phyloP scores from a whole-genome alignment of 2,329 filamentous ascomycete genomes.

The Orbilia ellipsospora region DNA sequence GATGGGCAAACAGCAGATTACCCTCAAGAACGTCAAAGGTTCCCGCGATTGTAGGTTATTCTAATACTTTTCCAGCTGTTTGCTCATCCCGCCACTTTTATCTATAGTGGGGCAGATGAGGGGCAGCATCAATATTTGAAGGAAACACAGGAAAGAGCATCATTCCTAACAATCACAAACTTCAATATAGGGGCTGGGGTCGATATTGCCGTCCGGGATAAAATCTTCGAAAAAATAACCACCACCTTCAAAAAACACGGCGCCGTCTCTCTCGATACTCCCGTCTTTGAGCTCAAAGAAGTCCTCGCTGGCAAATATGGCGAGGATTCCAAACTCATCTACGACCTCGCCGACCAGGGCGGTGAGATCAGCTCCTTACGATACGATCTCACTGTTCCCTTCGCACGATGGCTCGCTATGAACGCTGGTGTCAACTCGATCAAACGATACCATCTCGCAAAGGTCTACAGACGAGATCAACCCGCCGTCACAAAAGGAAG shows the following conservation, averaged over 20 bases:
- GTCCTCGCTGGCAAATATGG: constrained; percentile 91
- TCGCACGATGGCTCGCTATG: constrained; percentile 93
- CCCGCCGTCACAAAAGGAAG: constrained; percentile 89
- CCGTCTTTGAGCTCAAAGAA: constrained; percentile 86
- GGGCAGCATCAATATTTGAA: constrained; percentile 21
- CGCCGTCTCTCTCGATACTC: constrained; percentile 81
- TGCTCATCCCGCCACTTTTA: background rate
- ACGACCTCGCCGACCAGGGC: constrained; percentile 87
- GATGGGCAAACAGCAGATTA: constrained; percentile 54
- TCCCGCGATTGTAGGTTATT: constrained; percentile 50
- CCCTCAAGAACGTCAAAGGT: constrained; percentile 53
- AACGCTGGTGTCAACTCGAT: constrained; percentile 83
- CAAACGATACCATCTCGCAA: constrained; percentile 95
- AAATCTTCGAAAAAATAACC: constrained; percentile 80
- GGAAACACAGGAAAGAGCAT: constrained; percentile 15
- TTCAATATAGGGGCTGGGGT: constrained; percentile 71
- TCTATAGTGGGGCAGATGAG: constrained; percentile 32
- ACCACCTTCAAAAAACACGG: constrained; percentile 86
- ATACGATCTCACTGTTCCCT: constrained; percentile 89
- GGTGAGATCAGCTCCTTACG: constrained; percentile 85
- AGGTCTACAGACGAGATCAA: constrained; percentile 85
- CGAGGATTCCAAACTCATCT: constrained; percentile 91
- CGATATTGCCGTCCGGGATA: constrained; percentile 82
- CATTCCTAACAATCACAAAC: constrained; percentile 26
- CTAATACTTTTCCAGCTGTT: background rate